Base-by-base conservation (phyloP, 225 moss, liverwort and hornwort genomes). In the Polytrichum formosum region DNA sequence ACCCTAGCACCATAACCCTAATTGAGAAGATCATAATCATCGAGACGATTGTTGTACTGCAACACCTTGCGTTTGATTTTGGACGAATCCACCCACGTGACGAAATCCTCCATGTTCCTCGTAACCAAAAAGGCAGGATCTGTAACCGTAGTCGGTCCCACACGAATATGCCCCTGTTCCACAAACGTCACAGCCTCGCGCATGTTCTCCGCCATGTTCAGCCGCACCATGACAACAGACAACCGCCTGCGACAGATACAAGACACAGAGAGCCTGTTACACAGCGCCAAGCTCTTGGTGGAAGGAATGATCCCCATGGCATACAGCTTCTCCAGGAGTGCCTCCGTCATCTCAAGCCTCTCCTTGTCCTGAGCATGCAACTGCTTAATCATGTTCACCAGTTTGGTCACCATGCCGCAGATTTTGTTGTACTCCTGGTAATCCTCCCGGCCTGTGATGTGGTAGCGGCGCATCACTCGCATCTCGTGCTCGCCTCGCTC, bases 71-170 rank as follows among this genome's bases (percentile, higher is more conserved):
- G 84, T 80, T 94, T 92, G 64, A 98, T 92, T 77, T 94, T 94
- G n/a, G 94, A 94, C 5, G 91, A 91, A 82, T 98, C 97, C 65
- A 98, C 94, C 97, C 94, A 98, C 0, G 97, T 98, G 18, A 98
- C 92, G 53, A 94, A 94, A 79, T 98, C 97, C 72, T 98, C 97
- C 97, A 98, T 94, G 21, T 74, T 94, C 5, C 94, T 78, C 21
- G 92, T 94, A 10, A 98, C 91, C 53, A 94, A 33, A 64, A 88
- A 98, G 13, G 97, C 92, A 73, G 97, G 90, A 64, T 94, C 94
- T 0, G 91, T 98, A 54, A 98, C 70, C 6, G 97, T 97, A 5
- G 92, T 91, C 4, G 97, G 92, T 17, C 94, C 94, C 54, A 98
- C 91, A 26, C 97, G 92, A 67, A 98, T 88, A 29, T 94, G 97